phyloP scores from a whole-genome alignment of 805 yeast genomes.

The Lachancea lanzarotensis region DNA sequence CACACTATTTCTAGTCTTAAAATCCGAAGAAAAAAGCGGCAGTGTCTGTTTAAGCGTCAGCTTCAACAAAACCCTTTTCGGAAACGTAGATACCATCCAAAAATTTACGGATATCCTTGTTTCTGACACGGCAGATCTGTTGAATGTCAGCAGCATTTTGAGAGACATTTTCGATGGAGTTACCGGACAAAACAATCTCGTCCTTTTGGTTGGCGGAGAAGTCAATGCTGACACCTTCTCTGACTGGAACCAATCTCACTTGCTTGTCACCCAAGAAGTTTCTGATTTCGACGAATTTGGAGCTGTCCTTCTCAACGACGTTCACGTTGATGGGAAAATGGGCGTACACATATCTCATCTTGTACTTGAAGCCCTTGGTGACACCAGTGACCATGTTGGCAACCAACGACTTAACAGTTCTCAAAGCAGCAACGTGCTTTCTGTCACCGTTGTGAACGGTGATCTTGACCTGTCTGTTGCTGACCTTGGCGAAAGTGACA shows the following conservation, averaged over 20 bases:
- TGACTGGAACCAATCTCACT: conserved; percentile 80
- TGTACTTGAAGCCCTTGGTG: conserved; percentile 98
- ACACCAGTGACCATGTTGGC: conserved; percentile 97
- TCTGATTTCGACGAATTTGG: conserved; percentile 85
- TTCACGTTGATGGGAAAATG: conserved; percentile 99
- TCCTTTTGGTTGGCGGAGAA: conserved; percentile 84
- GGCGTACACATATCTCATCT: conserved; percentile 99
- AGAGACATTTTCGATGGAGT: conserved; percentile 95
- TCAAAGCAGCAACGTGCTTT: conserved; percentile 99
- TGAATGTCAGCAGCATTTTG: conserved; percentile 98
- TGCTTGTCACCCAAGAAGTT: conserved; percentile 99
- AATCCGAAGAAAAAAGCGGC: not conserved
- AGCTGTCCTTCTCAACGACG: conserved; percentile 72
- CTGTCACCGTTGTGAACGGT: conserved; percentile 98
- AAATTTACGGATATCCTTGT: conserved; percentile 99
- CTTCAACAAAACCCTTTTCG: conserved; percentile 82
- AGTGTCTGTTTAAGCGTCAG: conserved; percentile 35
- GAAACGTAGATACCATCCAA: conserved; percentile 99
- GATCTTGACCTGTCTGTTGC: conserved; percentile 69
- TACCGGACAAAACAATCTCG: conserved; percentile 87
- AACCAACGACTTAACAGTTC: conserved; percentile 95
- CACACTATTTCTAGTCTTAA: not conserved
- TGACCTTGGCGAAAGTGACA: conserved; percentile 81
- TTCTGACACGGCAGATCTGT: conserved; percentile 96
- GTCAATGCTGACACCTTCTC: conserved; percentile 85